Evolutionary conservation across 768 basidiomycete genomes (phyloP).

Genomic region (Albatrellus ellisii): DNA sequence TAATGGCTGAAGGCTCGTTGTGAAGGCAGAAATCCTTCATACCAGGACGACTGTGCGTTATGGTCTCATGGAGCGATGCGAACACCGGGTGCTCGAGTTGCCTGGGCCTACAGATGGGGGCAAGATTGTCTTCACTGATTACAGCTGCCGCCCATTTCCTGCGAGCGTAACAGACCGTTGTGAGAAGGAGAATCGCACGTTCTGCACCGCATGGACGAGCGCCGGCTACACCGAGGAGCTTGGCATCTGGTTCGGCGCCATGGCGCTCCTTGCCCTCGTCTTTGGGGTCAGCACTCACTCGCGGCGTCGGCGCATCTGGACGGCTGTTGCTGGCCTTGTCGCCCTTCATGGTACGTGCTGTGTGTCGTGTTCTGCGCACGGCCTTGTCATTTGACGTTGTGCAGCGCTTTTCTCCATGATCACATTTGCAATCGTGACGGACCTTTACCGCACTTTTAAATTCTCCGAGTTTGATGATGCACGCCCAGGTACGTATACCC

Average conservation of each 20-base stretch:
- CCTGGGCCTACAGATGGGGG: constrained; percentile 32
- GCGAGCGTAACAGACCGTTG: constrained; percentile 32
- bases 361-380: neutral
- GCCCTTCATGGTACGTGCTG: constrained; percentile 39
- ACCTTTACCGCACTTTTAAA: constrained; percentile 34
- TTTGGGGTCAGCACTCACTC: constrained; percentile 66
- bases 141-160: constrained; percentile 57
- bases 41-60: constrained; percentile 38
- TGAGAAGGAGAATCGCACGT: constrained; percentile 37
- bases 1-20: constrained; percentile 22
- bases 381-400: neutral
- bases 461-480: constrained; percentile 44
- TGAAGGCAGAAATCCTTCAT: constrained; percentile 29
- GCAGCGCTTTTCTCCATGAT: constrained; percentile 46
- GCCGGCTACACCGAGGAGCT: constrained; percentile 57
- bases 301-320: constrained; percentile 65
- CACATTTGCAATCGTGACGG: constrained; percentile 51
- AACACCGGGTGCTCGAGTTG: constrained; percentile 33
- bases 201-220: constrained; percentile 60
- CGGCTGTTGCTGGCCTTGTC: constrained; percentile 52
- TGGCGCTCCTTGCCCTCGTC: constrained; percentile 43
- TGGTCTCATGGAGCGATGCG: constrained; percentile 47
- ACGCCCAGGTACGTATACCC: constrained; percentile 34
- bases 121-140: constrained; percentile 36
- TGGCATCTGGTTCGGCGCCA: constrained; percentile 46